Base-by-base conservation (phyloP, 495 filamentous ascomycete genomes). In the Penicillium tannophilum region DNA sequence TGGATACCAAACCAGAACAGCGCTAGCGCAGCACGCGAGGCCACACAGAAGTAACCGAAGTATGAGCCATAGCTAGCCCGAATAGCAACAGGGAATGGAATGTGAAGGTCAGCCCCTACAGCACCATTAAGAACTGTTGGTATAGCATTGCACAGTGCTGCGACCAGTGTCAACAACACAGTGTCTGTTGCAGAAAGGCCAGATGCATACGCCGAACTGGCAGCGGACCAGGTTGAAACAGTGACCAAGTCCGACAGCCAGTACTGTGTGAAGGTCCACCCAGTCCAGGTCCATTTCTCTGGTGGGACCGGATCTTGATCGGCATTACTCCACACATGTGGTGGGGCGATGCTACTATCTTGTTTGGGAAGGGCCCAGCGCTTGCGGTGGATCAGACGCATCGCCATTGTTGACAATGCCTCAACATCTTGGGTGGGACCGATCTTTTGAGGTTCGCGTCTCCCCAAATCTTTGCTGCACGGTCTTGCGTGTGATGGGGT, bases 41-140 rank as follows among this genome's bases (percentile, higher is more conserved):
- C 65, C 26, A 82, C 63, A 39, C 72, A 72, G 57, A 76, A 72
- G 46, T 79, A 81, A 35, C 78, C 81, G 6, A 88, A 87, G 78
- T 80, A 76, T 55, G 68, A 73, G 36, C 77, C 74, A 59, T 78
- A 82, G 17, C 73, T 74, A 14, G 77, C 70, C 4, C 76, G 64
- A 54, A 73, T 70, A 20, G 72, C 69, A 1, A 79, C 70, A 17
- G 76, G 74, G 60, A 77, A 81, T 14, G 76, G 74, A 43, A 78
- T 72, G 55, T 79, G 78, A n/a, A 79, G 71, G 50, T 69, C 62
- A 31, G 79, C 79, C 17, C 80, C 79, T 20, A 79, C 63, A 26
- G 72, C 67, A n/a, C 80, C 80, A 63, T 82, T 82, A 51, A 82
- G 69, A 0, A 78, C 75, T 24, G 54, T 62, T 47, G 59, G 59